Conservation (phyloP, 139 green algal genomes). For the Tetratostichococcus sp. region DNA sequence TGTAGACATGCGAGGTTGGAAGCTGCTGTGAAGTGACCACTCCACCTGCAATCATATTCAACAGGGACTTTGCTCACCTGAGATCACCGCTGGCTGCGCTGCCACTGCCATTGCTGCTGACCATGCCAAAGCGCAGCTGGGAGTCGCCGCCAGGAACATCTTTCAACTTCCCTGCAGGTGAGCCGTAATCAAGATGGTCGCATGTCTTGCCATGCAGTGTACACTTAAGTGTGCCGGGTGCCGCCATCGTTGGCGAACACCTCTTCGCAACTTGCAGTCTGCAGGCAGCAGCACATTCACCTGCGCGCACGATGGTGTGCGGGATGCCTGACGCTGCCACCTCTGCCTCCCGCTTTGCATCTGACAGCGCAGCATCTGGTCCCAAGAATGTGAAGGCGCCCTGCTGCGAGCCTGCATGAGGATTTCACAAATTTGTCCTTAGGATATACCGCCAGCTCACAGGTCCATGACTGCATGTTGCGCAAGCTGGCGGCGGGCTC, state of each 20-base stretch:
- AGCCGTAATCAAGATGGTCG: too few relatives aligned
- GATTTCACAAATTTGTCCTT: too few relatives aligned
- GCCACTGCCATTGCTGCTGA: neutral
- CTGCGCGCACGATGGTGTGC: slow-evolving; percentile 11
- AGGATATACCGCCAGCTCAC: neutral
- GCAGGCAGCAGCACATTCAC: neutral
- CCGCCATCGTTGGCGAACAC: too few relatives aligned
- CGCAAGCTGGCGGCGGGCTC: too few relatives aligned
- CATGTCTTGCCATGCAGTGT: too few relatives aligned
- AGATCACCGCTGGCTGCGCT: neutral
- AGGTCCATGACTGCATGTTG: too few relatives aligned
- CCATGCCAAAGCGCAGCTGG: neutral
- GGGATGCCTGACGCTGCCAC: slow-evolving; percentile 4
- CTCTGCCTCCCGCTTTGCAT: slow-evolving; percentile 1
- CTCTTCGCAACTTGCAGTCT: too few relatives aligned
- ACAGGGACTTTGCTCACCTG: neutral
- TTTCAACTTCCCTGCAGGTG: neutral
- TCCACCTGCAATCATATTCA: too few relatives aligned
- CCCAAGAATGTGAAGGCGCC: slow-evolving; percentile 1
- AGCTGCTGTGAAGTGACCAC: too few relatives aligned
- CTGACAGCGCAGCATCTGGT: slow-evolving; percentile 1
- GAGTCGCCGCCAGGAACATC: neutral
- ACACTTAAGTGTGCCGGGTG: too few relatives aligned
- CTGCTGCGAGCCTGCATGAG: neutral
- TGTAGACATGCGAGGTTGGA: too few relatives aligned